phyloP scores from a whole-genome alignment of 2,329 filamentous ascomycete species.

The Orbilia blumenaviensis region DNA sequence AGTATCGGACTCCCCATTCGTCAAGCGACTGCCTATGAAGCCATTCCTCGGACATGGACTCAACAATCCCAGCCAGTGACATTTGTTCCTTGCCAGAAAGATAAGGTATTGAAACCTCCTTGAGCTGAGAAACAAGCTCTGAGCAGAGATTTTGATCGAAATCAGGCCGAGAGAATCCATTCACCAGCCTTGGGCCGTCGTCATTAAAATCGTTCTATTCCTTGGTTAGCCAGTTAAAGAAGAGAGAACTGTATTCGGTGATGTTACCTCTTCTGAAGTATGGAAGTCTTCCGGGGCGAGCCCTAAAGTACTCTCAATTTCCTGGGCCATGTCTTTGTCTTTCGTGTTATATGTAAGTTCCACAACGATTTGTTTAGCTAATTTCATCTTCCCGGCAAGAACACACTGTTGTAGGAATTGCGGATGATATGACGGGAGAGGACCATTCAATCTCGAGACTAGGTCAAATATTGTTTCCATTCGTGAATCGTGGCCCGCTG shows the following conservation, averaged over 20 bases:
- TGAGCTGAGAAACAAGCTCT: slow-evolving; percentile 79
- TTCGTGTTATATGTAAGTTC: slow-evolving; percentile 39
- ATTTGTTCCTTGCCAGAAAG: slow-evolving; percentile 88
- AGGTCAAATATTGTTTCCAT: slow-evolving; percentile 78
- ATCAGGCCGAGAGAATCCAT: slow-evolving; percentile 47
- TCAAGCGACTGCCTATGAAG: slow-evolving; percentile 89
- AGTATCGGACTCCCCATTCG: slow-evolving; percentile 85
- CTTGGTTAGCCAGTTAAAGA: background rate
- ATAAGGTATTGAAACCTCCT: slow-evolving; percentile 76
- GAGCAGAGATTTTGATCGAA: slow-evolving; percentile 77
- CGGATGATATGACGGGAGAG: slow-evolving; percentile 89
- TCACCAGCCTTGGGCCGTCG: slow-evolving; percentile 34
- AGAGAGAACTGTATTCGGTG: background rate
- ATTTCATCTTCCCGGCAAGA: slow-evolving; percentile 75
- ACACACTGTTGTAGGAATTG: slow-evolving; percentile 89
- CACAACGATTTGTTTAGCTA: slow-evolving; percentile 66
- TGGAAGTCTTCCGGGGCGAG: slow-evolving; percentile 65
- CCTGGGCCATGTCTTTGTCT: slow-evolving; percentile 34
- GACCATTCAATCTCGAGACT: slow-evolving; percentile 83
- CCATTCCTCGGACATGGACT: slow-evolving; percentile 84
- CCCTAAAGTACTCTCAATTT: slow-evolving; percentile 40
- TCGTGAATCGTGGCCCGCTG: slow-evolving; percentile 64
- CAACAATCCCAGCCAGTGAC: slow-evolving; percentile 81
- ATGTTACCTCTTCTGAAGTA: slow-evolving; percentile 63
- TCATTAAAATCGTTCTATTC: slow-evolving; percentile 54